phyloP scores from a whole-genome alignment of 805 yeast species.

The Ogataea dorogensis region DNA sequence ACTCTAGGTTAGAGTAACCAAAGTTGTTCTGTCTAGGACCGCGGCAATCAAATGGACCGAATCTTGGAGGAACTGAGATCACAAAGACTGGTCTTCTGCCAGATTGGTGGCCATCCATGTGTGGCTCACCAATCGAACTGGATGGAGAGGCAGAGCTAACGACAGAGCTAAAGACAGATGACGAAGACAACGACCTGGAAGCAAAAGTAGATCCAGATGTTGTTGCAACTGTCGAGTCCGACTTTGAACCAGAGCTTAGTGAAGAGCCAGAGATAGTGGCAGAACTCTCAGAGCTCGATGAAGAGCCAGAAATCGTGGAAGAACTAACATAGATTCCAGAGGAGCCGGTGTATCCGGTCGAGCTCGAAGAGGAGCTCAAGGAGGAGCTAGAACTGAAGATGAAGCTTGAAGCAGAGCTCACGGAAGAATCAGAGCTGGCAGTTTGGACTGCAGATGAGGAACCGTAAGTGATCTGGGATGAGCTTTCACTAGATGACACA shows the following conservation, averaged over 20 bases:
- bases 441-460: no score
- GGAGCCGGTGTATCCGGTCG: no score
- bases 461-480: no score
- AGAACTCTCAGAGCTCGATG: neutral
- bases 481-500: neutral
- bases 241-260: neutral
- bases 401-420: neutral
- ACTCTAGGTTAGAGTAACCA: neutral
- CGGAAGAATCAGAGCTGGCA: no score
- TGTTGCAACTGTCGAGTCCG: neutral
- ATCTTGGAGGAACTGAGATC: neutral
- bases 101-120: neutral
- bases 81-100: slow-evolving; percentile 1
- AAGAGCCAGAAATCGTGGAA: neutral
- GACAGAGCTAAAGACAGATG: neutral
- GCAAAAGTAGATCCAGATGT: neutral
- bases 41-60: slow-evolving; percentile 1
- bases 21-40: neutral
- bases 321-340: neutral
- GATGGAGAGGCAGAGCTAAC: neutral
- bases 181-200: neutral
- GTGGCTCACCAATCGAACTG: neutral
- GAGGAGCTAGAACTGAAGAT: neutral
- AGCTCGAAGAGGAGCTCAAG: neutral
- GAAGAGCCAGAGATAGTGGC: neutral